Percentiles rank a stretch among this genome's conserved stretches.
Conservation (phyloP, 176 grass and related monocot genomes). For the Phoenix dactylifera region DNA sequence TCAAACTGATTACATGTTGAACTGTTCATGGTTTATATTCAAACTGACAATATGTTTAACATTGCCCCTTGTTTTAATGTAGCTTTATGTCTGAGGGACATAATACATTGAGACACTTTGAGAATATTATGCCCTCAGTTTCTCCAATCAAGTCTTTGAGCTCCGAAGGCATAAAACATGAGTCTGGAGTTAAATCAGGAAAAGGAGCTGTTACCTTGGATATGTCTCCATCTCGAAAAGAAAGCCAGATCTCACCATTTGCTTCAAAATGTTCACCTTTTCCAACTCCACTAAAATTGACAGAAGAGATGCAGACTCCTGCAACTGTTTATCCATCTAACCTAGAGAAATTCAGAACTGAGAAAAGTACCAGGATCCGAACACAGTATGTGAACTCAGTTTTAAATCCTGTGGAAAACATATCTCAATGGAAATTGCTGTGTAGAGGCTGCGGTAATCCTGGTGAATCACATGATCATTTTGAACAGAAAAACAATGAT, state of each 20-base stretch:
- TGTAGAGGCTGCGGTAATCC: slow-evolving; percentile 17
- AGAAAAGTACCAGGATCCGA: slow-evolving; percentile 12
- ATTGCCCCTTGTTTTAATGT: neutral
- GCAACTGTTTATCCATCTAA: slow-evolving; percentile 18
- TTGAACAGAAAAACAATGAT: slow-evolving; percentile 14
- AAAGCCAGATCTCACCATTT: slow-evolving; percentile 9
- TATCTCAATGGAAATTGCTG: slow-evolving; percentile 6
- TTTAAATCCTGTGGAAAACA: slow-evolving; percentile 5
- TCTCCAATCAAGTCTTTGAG: slow-evolving; percentile 3
- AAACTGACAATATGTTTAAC: too few species aligned
- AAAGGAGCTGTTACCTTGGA: neutral
- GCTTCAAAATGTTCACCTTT: slow-evolving; percentile 22
- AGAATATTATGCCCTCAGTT: neutral
- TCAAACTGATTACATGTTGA: neutral
- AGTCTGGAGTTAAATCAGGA: slow-evolving; percentile 11
- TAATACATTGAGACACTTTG: slow-evolving; percentile 15
- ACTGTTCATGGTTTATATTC: neutral
- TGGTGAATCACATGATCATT: slow-evolving; percentile 12
- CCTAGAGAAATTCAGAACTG: slow-evolving; percentile 18
- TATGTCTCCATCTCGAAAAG: slow-evolving; percentile 9
- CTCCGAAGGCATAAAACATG: neutral
- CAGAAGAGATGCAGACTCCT: slow-evolving; percentile 19
- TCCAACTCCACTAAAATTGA: slow-evolving; percentile 15
- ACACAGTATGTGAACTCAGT: slow-evolving; percentile 15
- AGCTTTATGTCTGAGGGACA: slow-evolving; percentile 30